Evolutionary conservation across 1,284 basidiomycete genomes (phyloP), one percentile per base, ranked within the genome.

Genomic region (Trametes pubescens): DNA sequence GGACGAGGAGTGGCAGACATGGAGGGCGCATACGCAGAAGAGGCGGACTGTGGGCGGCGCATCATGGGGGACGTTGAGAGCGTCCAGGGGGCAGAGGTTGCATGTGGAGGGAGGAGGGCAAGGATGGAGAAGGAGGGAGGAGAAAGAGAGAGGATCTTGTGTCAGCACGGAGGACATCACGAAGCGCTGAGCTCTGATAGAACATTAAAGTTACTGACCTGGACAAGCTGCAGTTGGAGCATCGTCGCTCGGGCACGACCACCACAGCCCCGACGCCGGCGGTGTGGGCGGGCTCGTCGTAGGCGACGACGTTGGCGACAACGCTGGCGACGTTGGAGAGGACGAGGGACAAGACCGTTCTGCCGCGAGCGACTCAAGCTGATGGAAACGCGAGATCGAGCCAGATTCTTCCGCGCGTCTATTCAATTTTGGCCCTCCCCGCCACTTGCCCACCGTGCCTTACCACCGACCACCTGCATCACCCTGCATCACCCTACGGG

Each of bases 171-270:
- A 60, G 54, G 40, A 58, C 64, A 68, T 68, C 67, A 66, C 58
- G 67, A 68, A 68, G 67, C 67, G 57, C 58, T 54, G 62, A 59
- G 29, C 56, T 62, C 64, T 68, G 67, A 68, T 68, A 68, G 67
- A 68, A 68, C 58, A 18, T 61, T 40, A 55, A 57, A 62, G 35
- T 29, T 34, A 68, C 67, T 59, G 57, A 68, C 67, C 67, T 66
- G 67, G 64, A 60, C 64, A 57, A 68, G 64, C 60, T 65, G 66
- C 56, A 65, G 59, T 53, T 65, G 64, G 51, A 65, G 67, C 67
- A 68, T 65, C 56, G 51, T 64, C 47, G 59, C 61, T 60, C 56
- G 51, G 51, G 48, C 64, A 63, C 64, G 59, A 51, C 11, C 52
- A 38, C 51, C 11, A 43, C 56, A 59, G 55, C 57, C 57, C 62